These are phyloP conservation scores for Boletellus dicymbophilus DNA, from an alignment of 1,284 basidiomycete species.

Conservation along the genomic window DNA sequence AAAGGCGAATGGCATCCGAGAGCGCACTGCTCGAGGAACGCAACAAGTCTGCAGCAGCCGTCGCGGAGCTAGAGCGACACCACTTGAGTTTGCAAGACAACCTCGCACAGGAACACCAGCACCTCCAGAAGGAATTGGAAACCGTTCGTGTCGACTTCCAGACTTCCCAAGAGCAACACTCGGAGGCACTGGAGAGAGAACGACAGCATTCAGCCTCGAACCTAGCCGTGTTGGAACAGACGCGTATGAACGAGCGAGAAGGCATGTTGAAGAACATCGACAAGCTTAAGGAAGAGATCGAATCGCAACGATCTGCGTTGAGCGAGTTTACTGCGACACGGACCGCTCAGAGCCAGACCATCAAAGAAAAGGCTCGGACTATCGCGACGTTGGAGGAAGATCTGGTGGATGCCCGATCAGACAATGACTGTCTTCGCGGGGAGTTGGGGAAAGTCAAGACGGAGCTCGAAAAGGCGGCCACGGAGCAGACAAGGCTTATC, in stretches of 20 bases:
- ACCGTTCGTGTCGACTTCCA: conserved; percentile 15
- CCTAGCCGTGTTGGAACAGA: conserved; percentile 36
- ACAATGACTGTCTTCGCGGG: conserved; percentile 54
- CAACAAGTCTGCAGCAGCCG: conserved; percentile 36
- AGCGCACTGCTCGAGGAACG: conserved; percentile 42
- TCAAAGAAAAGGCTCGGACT: conserved; percentile 51
- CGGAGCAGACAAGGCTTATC: conserved; percentile 61
- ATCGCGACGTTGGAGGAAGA: conserved; percentile 52
- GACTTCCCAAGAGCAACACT: conserved; percentile 16
- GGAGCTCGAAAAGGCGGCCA: conserved; percentile 60
- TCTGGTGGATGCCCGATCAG: conserved; percentile 44
- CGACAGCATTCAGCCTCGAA: conserved; percentile 34
- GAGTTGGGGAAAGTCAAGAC: conserved; percentile 57
- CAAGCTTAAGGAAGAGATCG: conserved; percentile 59
- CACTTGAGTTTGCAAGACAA: conserved; percentile 33
- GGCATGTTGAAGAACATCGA: conserved; percentile 54
- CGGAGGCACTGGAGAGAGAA: conserved; percentile 33
- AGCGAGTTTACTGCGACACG: conserved; percentile 54
- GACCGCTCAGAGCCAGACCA: conserved; percentile 48
- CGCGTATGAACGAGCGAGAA: conserved; percentile 37
- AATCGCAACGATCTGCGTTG: conserved; percentile 59
- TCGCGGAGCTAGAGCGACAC: conserved; percentile 39
- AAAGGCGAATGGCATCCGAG: conserved; percentile 39
- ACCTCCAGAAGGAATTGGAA: conserved; percentile 30
- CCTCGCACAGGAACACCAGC: conserved; percentile 28